Evolutionary conservation across 2,329 filamentous ascomycete species (phyloP), one percentile per base, ranked within the genome.

Genomic region (Fonsecaea multimorphosa): DNA sequence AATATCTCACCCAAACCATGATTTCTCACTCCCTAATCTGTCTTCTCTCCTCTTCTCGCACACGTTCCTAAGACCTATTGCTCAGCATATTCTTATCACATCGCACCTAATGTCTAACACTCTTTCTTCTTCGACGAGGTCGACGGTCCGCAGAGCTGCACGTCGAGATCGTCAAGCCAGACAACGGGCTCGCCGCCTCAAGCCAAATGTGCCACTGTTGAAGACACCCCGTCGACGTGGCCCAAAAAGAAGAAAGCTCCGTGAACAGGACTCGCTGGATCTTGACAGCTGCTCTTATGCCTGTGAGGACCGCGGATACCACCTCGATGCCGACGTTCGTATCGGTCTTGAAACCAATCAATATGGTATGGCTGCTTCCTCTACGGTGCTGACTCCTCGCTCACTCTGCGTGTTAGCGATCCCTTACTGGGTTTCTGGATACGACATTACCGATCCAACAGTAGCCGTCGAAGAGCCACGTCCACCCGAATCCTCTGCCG

Each of bases 291-390:
- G 67, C 44, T 63, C 63, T 49, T 55, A 63, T 40, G 19, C 31
- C 8, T 69, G 64, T 61, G 57, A 63, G 29, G 62, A 67, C 12
- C 60, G 51, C 22, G 66, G 64, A 22, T 67, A 58, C 36, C 67
- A 69, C 27, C 16, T 49, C n/a, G 66, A 70, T 56, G 56, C 66
- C 31, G 66, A 70, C 38, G 49, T 70, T 27, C 49, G 49, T 24
- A 53, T 67, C 29, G 61, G 44, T 12, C 44, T 49, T 49, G 19
- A 49, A 24, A 24, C 9, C 19, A 12, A 3, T 8, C 19, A 12
- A 1, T 7, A 49, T 24, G 44, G 44, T 49, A 49, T 24, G 19
- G n/a, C 6, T 49, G 44, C 19, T 12, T 4, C 22, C 3, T 49
- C 22, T 24, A 2, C 4, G 22, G 11, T 49, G 9, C 22, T 49